A percentile compares a stretch with the other conserved stretches of the same genome.
These are phyloP conservation scores for Curvularia lunata DNA, from an alignment of 2,329 filamentous ascomycete genomes.

Conservation along the genomic window DNA sequence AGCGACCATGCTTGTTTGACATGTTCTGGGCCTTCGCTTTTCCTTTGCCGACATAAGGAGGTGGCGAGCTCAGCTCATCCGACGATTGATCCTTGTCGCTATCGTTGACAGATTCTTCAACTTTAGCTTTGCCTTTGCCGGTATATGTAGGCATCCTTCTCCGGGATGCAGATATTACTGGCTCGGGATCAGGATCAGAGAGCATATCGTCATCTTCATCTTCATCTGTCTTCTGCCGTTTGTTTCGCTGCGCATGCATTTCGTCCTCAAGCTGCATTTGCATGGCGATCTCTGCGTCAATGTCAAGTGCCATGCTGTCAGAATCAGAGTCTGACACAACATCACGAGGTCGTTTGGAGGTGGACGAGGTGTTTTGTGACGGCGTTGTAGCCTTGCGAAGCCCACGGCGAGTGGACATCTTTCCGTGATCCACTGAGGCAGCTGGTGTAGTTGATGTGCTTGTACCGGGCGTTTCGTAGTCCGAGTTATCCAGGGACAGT, in stretches of 20 bases:
- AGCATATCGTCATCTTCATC: slow-evolving; percentile 34
- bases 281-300: slow-evolving; percentile 62
- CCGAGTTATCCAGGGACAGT: slow-evolving; percentile 50
- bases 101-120: slow-evolving; percentile 15
- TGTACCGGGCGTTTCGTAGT: slow-evolving; percentile 68
- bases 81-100: slow-evolving; percentile 15
- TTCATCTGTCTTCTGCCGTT: slow-evolving; percentile 45
- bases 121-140: slow-evolving; percentile 25
- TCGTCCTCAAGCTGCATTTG: slow-evolving; percentile 64
- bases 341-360: slow-evolving; percentile 35
- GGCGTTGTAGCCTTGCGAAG: slow-evolving; percentile 27
- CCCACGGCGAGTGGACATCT: slow-evolving; percentile 31
- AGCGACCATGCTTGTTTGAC: slow-evolving; percentile 24
- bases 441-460: slow-evolving; percentile 64
- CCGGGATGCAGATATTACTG: slow-evolving; percentile 17
- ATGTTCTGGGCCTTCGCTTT: slow-evolving; percentile 30
- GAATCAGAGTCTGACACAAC: slow-evolving; percentile 36
- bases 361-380: slow-evolving; percentile 23
- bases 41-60: slow-evolving; percentile 32
- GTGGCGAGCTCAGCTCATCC: slow-evolving; percentile 11
- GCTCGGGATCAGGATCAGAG: slow-evolving; percentile 14
- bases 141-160: slow-evolving; percentile 17
- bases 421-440: slow-evolving; percentile 42
- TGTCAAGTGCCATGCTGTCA: slow-evolving; percentile 44
- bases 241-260: slow-evolving; percentile 49